Percentiles rank a stretch among this genome's conserved stretches.
These are phyloP conservation scores for Lactarius akahatsu DNA, from an alignment of 768 basidiomycete species.

Conservation along the genomic window DNA sequence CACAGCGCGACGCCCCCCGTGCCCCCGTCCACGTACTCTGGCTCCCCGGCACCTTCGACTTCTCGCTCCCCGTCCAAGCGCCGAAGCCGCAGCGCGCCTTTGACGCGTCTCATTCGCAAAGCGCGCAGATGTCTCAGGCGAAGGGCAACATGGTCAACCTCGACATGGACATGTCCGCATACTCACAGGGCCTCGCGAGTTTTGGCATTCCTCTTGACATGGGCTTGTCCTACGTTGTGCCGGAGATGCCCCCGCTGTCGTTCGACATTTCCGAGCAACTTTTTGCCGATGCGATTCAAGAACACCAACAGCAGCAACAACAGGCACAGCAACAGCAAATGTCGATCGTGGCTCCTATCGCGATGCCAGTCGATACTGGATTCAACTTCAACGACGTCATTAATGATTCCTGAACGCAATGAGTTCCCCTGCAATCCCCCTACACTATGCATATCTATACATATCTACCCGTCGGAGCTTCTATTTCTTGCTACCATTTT, in stretches of 20 bases:
- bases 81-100: conserved; percentile 26
- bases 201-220: conserved; percentile 27
- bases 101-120: conserved; percentile 1
- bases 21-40: conserved; percentile 28
- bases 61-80: conserved; percentile 26
- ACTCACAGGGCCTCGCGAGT: conserved; percentile 25
- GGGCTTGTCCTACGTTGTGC: conserved; percentile 24
- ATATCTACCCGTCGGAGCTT: conserved; percentile 18
- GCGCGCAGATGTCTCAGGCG: not conserved
- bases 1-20: conserved; percentile 16
- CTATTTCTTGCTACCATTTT: conserved; percentile 6
- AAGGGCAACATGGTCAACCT: conserved; percentile 1
- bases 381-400: conserved; percentile 29
- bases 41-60: conserved; percentile 29
- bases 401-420: conserved; percentile 26
- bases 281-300: conserved; percentile 19
- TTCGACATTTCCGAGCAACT: conserved; percentile 21
- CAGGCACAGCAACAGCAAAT: conserved; percentile 8
- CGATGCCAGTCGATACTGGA: conserved; percentile 13
- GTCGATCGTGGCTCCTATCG: conserved; percentile 17
- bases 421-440: conserved; percentile 2
- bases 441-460: not conserved
- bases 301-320: conserved; percentile 9
- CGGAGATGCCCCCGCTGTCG: conserved; percentile 22
- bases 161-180: conserved; percentile 24